phyloP scores from a whole-genome alignment of 2,329 filamentous ascomycete species.

The Colletotrichum zoysiae region DNA sequence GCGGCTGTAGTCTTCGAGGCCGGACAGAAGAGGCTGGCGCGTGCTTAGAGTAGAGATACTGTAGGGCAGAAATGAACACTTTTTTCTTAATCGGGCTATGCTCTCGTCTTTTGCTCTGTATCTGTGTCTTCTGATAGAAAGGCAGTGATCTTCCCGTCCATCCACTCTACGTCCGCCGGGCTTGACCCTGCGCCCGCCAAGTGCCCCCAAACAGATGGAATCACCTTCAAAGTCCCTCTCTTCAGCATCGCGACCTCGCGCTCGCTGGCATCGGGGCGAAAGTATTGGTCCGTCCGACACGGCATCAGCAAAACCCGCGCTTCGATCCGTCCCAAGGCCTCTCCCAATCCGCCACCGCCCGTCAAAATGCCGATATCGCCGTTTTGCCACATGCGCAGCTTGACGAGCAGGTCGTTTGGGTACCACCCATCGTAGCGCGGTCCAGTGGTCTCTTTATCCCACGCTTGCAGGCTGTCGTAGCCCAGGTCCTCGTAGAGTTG shows the following conservation, averaged over 20 bases:
- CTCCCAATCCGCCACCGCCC: neutral
- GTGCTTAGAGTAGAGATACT: too few relatives aligned
- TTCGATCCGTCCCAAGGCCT: neutral
- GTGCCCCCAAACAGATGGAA: constrained; percentile 1
- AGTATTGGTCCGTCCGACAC: constrained; percentile 2
- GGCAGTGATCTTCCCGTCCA: neutral
- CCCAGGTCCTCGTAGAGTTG: constrained; percentile 1
- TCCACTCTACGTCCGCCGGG: neutral
- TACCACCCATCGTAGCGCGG: constrained; percentile 3
- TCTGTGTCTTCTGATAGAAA: neutral
- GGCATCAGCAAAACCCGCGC: constrained; percentile 9
- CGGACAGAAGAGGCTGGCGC: neutral
- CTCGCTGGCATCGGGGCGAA: neutral
- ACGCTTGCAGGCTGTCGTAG: neutral
- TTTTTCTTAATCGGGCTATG: neutral
- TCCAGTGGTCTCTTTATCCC: neutral
- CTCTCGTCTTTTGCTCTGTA: neutral
- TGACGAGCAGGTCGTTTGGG: neutral
- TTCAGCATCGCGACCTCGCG: neutral
- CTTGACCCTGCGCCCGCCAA: neutral
- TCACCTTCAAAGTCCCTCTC: neutral
- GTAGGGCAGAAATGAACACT: neutral
- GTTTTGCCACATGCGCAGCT: constrained; percentile 8
- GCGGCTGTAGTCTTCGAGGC: constrained; percentile 49
- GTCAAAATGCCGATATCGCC: neutral